Percentiles rank a stretch among this genome's conserved stretches.
These are phyloP conservation scores for Penicillium sp. DNA, from an alignment of 2,329 filamentous ascomycete genomes.

Conservation along the genomic window DNA sequence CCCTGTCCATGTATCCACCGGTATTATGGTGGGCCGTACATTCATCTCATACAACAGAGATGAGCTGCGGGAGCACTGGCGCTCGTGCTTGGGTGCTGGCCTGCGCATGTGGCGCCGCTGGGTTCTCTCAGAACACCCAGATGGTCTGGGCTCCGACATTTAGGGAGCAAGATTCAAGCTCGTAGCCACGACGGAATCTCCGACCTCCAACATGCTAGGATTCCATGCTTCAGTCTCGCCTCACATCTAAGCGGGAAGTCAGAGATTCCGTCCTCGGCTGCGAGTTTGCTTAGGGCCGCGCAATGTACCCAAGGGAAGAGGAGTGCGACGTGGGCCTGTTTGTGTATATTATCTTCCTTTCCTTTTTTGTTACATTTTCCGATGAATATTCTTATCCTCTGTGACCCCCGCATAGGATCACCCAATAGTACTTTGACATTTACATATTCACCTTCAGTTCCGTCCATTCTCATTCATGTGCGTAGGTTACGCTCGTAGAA, in stretches of 20 bases:
- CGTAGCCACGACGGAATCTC: background rate
- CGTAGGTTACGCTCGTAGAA: too few species aligned
- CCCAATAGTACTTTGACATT: background rate
- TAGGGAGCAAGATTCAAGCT: background rate
- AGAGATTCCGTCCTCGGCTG: background rate
- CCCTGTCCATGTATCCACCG: too few species aligned
- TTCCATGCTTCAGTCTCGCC: background rate
- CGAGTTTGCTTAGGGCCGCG: background rate
- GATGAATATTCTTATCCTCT: background rate
- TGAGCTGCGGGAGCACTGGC: conserved; percentile 1
- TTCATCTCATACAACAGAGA: background rate
- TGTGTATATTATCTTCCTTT: background rate
- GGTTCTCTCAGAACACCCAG: background rate
- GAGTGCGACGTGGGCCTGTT: background rate
- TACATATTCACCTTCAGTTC: background rate
- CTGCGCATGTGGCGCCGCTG: background rate
- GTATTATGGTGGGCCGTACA: background rate
- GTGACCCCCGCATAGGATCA: background rate
- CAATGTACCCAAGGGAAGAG: background rate
- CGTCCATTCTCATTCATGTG: too few species aligned
- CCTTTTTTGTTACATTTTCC: background rate
- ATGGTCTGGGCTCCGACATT: background rate
- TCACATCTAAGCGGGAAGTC: background rate
- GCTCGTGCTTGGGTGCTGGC: conserved; percentile 1
- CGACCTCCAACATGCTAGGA: background rate